phyloP scores from a whole-genome alignment of 805 yeast species.

The Nakazawaea wickerhamii region DNA sequence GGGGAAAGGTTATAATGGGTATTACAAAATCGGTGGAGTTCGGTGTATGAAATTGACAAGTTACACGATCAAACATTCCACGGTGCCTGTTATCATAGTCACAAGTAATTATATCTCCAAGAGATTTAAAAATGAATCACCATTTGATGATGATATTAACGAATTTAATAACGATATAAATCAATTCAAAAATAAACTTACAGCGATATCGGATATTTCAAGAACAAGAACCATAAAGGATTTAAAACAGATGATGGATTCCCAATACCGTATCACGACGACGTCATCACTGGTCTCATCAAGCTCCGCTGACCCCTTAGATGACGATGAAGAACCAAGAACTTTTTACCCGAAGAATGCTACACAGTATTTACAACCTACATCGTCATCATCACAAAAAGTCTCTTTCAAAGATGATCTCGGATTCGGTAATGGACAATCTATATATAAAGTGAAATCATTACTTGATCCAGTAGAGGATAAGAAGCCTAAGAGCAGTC shows the following conservation, averaged over 20 bases:
- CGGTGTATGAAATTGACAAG: constrained; percentile 13
- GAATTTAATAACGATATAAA: constrained; percentile 16
- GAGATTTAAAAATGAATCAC: neutral
- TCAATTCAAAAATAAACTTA: constrained; percentile 20
- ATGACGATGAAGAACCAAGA: constrained; percentile 19
- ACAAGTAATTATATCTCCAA: constrained; percentile 5
- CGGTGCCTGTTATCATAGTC: constrained; percentile 15
- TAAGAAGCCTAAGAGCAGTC: neutral
- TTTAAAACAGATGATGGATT: constrained; percentile 7
- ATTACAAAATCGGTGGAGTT: constrained; percentile 9
- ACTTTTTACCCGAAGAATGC: constrained; percentile 21
- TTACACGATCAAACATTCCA: constrained; percentile 10
- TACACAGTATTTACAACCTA: too few species aligned
- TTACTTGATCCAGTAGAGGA: constrained; percentile 17
- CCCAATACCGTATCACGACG: neutral
- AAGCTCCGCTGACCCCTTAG: constrained; percentile 14
- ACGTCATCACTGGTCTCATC: constrained; percentile 13
- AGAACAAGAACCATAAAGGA: constrained; percentile 17
- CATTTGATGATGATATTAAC: neutral
- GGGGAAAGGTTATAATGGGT: constrained; percentile 16
- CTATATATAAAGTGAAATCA: constrained; percentile 19
- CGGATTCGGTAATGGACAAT: constrained; percentile 16
- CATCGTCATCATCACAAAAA: constrained; percentile 21
- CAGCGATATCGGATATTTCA: constrained; percentile 10
- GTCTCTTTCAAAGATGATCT: constrained; percentile 21